phyloP scores from a whole-genome alignment of 2,329 filamentous ascomycete species.

The Aspergillus fructus region DNA sequence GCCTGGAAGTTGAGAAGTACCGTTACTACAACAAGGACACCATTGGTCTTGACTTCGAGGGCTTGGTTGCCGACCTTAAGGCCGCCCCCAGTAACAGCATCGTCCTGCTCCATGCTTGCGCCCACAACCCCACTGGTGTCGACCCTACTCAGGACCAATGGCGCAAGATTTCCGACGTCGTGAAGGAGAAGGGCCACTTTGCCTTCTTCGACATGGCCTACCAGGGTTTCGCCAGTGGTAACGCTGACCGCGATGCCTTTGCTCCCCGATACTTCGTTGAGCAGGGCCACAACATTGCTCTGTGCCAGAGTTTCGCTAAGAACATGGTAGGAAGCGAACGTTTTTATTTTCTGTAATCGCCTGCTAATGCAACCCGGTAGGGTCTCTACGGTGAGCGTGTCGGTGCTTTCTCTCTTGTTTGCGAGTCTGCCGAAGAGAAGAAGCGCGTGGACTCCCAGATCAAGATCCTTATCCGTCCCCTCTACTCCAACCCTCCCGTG shows the following conservation, averaged over 20 bases:
- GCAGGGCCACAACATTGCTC: conserved; percentile 82
- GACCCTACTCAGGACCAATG: conserved; percentile 92
- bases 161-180: conserved; percentile 81
- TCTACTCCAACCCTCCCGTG: conserved; percentile 98
- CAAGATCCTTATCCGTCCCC: conserved; percentile 94
- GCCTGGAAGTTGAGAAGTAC: conserved; percentile 90
- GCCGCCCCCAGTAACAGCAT: conserved; percentile 81
- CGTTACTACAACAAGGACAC: conserved; percentile 99
- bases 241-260: conserved; percentile 90
- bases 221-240: conserved; percentile 93
- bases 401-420: conserved; percentile 92
- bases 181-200: conserved; percentile 85
- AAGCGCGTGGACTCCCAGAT: conserved; percentile 95
- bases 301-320: conserved; percentile 96
- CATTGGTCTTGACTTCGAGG: conserved; percentile 95
- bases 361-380: conserved; percentile 39
- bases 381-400: conserved; percentile 98
- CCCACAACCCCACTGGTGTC: conserved; percentile 96
- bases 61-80: conserved; percentile 87
- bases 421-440: conserved; percentile 82
- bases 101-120: conserved; percentile 93
- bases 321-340: conserved; percentile 72
- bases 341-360: background rate
- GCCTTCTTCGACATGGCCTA: conserved; percentile 99
- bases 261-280: conserved; percentile 90